Evolutionary conservation across 2,329 filamentous ascomycete genomes (phyloP), one percentile per base, ranked within the genome.

Genomic region (Fusarium sp.): DNA sequence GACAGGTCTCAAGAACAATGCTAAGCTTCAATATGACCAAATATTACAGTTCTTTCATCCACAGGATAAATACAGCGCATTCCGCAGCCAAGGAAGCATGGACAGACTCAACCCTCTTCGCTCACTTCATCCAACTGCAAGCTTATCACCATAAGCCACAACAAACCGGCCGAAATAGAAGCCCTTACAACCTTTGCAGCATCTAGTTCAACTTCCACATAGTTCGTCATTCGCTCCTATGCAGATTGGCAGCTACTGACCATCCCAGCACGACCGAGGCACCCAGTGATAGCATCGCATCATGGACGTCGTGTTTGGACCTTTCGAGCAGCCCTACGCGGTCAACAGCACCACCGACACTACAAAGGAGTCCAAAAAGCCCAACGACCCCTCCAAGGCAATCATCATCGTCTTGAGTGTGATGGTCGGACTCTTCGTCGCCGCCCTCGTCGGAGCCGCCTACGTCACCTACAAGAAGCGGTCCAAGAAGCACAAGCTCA

Each of bases 301-400:
- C 33, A 76, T 76, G 74, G 74, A 76, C n/a, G 29, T 27, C 6
- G 57, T 52, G 9, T 43, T 66, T 20, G 43, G 59, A 4, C 68
- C 60, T 11, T 67, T 73, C 35, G 48, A 39, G 35, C 50, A 54
- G n/a, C 10, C 48, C n/a, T 39, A 50, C 16, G 35, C 33, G 9
- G 56, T 48, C 20, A 58, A 64, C 57, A 45, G 39, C 6, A 67
- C 62, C 14, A 61, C 59, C 41, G 16, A n/a, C 45, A 20, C 59
- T 48, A 45, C 24, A 5, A 57, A 57, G 5, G 16, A 66, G 18
- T 33, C 58, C 13, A 35, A 56, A 16, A 64, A 43, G 3, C 10
- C 31, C 2, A 20, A 66, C 27, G 60, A 56, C 18, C 54, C 20
- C n/a, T 35, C 63, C 13, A 57, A 73, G 14, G 64, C 65, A 22